Percentiles rank a stretch among this genome's conserved stretches.
Conservation (phyloP, 2,329 filamentous ascomycete genomes). For the Dendrostoma leiphaemia region DNA sequence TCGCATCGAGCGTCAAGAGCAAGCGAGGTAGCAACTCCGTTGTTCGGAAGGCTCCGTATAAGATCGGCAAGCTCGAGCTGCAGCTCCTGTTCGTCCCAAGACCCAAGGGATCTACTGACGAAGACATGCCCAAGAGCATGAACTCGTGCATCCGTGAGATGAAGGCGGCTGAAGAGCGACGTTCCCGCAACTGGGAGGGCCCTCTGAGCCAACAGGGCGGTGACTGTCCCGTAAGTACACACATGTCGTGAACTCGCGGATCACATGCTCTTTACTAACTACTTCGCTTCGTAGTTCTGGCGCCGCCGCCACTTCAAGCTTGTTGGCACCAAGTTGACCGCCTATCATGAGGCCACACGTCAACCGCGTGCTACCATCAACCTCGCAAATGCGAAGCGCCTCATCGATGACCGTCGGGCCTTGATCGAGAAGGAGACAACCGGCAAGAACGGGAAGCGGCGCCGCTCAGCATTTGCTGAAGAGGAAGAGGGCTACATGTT, state of each 20-base stretch:
- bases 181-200: conserved; percentile 79
- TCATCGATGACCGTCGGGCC: conserved; percentile 87
- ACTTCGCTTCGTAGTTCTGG: conserved; percentile 70
- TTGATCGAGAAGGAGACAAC: conserved; percentile 81
- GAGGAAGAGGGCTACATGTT: conserved; percentile 99
- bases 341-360: conserved; percentile 91
- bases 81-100: conserved; percentile 94
- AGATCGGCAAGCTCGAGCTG: conserved; percentile 89
- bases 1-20: conserved; percentile 87
- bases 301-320: conserved; percentile 97
- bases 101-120: conserved; percentile 80
- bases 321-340: conserved; percentile 84
- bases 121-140: conserved; percentile 99
- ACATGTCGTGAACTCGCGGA: not conserved
- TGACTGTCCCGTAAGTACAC: conserved; percentile 82
- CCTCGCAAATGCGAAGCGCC: conserved; percentile 82
- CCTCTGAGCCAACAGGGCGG: conserved; percentile 94
- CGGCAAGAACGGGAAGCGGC: conserved; percentile 73
- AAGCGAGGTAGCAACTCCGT: conserved; percentile 74
- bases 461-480: conserved; percentile 93
- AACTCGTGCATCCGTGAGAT: conserved; percentile 92
- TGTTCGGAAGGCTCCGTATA: conserved; percentile 88
- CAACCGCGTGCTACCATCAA: conserved; percentile 98
- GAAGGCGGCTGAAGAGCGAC: conserved; percentile 80
- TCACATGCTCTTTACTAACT: conserved; percentile 35